phyloP scores from a whole-genome alignment of 2,329 filamentous ascomycete genomes.

The Hymenoscyphus fraxineus region DNA sequence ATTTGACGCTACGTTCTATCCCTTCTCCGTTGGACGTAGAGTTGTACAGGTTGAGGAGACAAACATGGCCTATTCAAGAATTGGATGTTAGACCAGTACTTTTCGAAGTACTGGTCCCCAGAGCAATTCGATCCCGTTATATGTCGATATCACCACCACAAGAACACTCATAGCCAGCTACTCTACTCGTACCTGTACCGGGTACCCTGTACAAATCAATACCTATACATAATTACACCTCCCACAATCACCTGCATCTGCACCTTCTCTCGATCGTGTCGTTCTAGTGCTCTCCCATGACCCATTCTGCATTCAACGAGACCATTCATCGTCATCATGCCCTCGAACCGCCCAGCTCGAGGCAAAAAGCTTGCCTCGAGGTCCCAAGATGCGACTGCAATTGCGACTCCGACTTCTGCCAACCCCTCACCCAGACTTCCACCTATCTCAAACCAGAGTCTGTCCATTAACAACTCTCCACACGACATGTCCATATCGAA shows the following conservation, averaged over 20 bases:
- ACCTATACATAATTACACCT: neutral
- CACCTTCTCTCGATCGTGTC: neutral
- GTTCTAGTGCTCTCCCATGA: neutral
- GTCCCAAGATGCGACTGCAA: neutral
- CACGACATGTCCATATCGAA: neutral
- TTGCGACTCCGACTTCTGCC: neutral
- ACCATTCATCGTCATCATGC: neutral
- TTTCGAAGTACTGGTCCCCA: slow-evolving; percentile 24
- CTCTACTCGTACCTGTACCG: neutral
- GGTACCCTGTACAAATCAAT: neutral
- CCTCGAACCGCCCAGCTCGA: slow-evolving; percentile 1
- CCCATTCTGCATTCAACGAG: neutral
- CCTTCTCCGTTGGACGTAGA: slow-evolving; percentile 45
- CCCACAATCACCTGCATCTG: neutral
- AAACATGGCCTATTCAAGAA: slow-evolving; percentile 37
- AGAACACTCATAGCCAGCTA: slow-evolving; percentile 3
- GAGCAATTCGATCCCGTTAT: slow-evolving; percentile 34
- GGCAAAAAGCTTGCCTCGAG: slow-evolving; percentile 7
- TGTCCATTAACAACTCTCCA: neutral
- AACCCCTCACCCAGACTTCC: neutral
- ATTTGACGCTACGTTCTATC: slow-evolving; percentile 54
- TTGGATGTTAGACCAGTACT: slow-evolving; percentile 34
- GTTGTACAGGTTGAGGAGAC: slow-evolving; percentile 54
- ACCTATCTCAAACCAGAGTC: too few species aligned
- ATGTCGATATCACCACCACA: slow-evolving; percentile 26